Percentiles rank a stretch among this genome's conserved stretches.
phyloP scores from a whole-genome alignment of 257 asterid genomes.

The Capsicum pubescens region DNA sequence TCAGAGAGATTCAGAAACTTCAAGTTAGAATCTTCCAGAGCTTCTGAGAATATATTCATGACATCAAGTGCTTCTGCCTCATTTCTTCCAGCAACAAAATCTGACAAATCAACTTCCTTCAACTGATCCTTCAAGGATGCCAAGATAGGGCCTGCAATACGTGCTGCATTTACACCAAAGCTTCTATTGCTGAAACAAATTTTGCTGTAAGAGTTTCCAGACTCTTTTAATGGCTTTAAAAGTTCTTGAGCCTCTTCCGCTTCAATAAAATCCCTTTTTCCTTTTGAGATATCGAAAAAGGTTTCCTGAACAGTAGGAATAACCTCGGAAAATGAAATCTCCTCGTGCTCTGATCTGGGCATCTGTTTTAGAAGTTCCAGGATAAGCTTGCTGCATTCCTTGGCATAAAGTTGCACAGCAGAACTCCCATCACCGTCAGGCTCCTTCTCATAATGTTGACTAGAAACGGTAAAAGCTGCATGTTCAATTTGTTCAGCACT shows the following conservation, averaged over 20 bases:
- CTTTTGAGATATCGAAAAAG: conserved; percentile 85
- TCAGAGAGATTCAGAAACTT: conserved; percentile 81
- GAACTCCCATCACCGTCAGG: conserved; percentile 98
- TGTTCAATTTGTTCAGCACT: conserved; percentile 78
- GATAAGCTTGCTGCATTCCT: conserved; percentile 86
- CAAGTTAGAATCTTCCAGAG: conserved; percentile 84
- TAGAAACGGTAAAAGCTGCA: conserved; percentile 64
- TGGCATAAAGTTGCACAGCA: conserved; percentile 94
- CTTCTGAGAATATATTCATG: conserved; percentile 86
- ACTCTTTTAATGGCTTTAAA: conserved; percentile 68
- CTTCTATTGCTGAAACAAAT: conserved; percentile 96
- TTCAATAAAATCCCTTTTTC: conserved; percentile 80
- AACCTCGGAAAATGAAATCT: conserved; percentile 41
- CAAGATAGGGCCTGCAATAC: conserved; percentile 81
- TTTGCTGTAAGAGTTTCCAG: conserved; percentile 71
- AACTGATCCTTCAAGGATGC: conserved; percentile 74
- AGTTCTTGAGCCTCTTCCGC: conserved; percentile 79
- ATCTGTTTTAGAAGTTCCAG: conserved; percentile 74
- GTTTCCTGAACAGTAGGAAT: conserved; percentile 42
- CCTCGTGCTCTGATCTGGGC: conserved; percentile 45
- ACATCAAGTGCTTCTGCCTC: conserved; percentile 96
- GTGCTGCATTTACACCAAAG: conserved; percentile 81
- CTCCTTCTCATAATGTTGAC: conserved; percentile 69
- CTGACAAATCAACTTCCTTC: conserved; percentile 90
- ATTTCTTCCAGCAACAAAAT: conserved; percentile 95